Percentiles rank a stretch among this genome's conserved stretches.
Evolutionary conservation across 2,329 filamentous ascomycete genomes (phyloP).

Genomic region (Ilyonectria mors-panacis): DNA sequence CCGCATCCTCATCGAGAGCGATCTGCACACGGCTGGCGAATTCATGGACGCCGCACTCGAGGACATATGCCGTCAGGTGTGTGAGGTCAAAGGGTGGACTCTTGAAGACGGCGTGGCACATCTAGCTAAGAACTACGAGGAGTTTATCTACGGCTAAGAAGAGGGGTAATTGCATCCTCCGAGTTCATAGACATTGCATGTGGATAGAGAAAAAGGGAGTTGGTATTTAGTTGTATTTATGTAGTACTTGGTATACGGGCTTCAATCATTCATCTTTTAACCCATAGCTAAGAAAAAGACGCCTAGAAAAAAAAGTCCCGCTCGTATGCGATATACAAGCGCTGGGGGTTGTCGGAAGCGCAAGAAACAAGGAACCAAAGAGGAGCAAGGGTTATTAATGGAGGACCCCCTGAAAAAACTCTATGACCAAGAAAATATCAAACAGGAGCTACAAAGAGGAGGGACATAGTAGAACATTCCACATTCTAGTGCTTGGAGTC

Average conservation of each 20-base stretch:
- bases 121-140: slow-evolving; percentile 82
- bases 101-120: slow-evolving; percentile 78
- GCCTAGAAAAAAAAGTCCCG: slow-evolving; percentile 30
- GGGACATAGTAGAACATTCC: slow-evolving; percentile 7
- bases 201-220: slow-evolving; percentile 15
- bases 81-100: slow-evolving; percentile 82
- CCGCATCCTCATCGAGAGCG: slow-evolving; percentile 88
- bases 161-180: too few relatives aligned
- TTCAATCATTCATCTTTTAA: slow-evolving; percentile 26
- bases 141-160: slow-evolving; percentile 77
- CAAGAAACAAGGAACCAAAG: not conserved
- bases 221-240: slow-evolving; percentile 39
- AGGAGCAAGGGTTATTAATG: slow-evolving; percentile 27
- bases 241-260: slow-evolving; percentile 27
- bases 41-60: slow-evolving; percentile 85
- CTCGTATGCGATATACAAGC: slow-evolving; percentile 21
- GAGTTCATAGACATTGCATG: not conserved
- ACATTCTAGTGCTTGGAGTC: slow-evolving; percentile 41
- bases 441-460: slow-evolving; percentile 25
- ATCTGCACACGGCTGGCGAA: slow-evolving; percentile 86
- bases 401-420: slow-evolving; percentile 29
- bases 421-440: slow-evolving; percentile 24
- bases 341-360: not conserved
- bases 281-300: slow-evolving; percentile 31
- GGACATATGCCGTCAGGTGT: slow-evolving; percentile 82